Evolutionary conservation across 208 protist genomes (phyloP).

Genomic region (Trypanosoma cruzi): DNA sequence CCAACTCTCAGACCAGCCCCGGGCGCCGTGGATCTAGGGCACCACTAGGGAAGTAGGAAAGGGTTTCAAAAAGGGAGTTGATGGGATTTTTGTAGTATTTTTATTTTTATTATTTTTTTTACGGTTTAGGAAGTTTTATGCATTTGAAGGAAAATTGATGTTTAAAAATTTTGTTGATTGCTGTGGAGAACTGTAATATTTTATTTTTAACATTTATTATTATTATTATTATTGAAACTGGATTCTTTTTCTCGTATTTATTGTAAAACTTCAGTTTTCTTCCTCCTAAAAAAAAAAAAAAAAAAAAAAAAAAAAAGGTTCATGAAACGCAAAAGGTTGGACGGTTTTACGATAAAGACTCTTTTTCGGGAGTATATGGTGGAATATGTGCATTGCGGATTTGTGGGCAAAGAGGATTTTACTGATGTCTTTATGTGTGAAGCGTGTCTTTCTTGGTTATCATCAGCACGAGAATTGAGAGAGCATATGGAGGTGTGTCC

Average conservation of each 20-base stretch:
- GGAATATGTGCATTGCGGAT: slow-evolving; percentile 10
- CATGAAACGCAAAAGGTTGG: slow-evolving; percentile 15
- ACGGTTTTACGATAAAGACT: slow-evolving; percentile 11
- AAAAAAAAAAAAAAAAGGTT: not conserved
- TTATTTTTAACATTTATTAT: slow-evolving; percentile 3
- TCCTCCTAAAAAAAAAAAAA: too few species aligned
- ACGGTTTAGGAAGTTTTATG: not conserved
- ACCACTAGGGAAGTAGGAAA: slow-evolving; percentile 48
- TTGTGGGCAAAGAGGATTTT: slow-evolving; percentile 8
- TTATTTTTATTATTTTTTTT: not conserved
- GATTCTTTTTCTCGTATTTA: slow-evolving; percentile 2
- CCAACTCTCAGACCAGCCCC: slow-evolving; percentile 64
- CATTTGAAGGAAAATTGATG: not conserved
- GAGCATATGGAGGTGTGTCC: slow-evolving; percentile 46
- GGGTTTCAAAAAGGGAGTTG: not conserved
- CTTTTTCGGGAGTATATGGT: slow-evolving; percentile 23
- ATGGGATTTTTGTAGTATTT: slow-evolving; percentile 5
- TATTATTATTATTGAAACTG: not conserved
- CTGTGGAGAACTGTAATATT: too few species aligned
- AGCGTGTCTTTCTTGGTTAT: slow-evolving; percentile 56
- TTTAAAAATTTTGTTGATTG: not conserved
- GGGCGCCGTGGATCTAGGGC: slow-evolving; percentile 74
- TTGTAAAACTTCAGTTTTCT: slow-evolving; percentile 21
- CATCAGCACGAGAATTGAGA: slow-evolving; percentile 27
- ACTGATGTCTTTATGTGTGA: slow-evolving; percentile 61